Percentiles rank a stretch among this genome's conserved stretches.
Evolutionary conservation across 495 filamentous ascomycete genomes (phyloP).

Genomic region (Pyrenula aspistea): DNA sequence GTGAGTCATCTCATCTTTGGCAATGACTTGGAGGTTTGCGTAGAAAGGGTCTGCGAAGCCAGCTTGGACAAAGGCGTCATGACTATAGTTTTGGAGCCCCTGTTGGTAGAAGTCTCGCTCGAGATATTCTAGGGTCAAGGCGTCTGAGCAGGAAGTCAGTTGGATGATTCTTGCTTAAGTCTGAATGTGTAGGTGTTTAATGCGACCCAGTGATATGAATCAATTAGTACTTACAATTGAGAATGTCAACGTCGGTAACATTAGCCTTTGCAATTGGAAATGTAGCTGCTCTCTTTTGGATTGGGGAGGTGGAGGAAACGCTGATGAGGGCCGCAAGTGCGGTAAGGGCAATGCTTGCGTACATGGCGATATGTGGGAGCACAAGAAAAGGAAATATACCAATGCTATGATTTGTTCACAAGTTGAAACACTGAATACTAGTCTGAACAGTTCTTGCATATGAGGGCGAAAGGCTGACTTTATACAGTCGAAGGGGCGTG

Average conservation of each 20-base stretch:
- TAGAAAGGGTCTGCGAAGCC: constrained; percentile 39
- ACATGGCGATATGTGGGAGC: not conserved
- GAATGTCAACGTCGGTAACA: not conserved
- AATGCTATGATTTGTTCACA: too few species aligned
- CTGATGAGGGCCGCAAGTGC: not conserved
- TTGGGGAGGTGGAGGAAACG: not conserved
- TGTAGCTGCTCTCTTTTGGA: not conserved
- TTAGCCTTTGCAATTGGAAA: not conserved
- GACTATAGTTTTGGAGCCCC: constrained; percentile 42
- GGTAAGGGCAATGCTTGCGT: not conserved
- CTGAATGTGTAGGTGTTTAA: too few species aligned
- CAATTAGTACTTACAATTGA: not conserved
- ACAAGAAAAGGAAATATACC: not conserved
- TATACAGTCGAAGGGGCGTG: too few species aligned
- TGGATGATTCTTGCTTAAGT: too few species aligned
- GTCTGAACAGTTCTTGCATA: too few species aligned
- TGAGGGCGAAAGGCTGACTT: too few species aligned
- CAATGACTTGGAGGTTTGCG: constrained; percentile 37
- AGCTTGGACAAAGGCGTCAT: constrained; percentile 36
- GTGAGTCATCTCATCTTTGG: constrained; percentile 42
- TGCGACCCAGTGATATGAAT: too few species aligned
- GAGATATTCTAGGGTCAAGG: constrained; percentile 20
- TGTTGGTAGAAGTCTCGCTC: constrained; percentile 38
- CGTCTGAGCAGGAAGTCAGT: not conserved
- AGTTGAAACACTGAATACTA: too few species aligned